phyloP scores from a whole-genome alignment of 2,329 filamentous ascomycete species.

The Fusarium napiforme region DNA sequence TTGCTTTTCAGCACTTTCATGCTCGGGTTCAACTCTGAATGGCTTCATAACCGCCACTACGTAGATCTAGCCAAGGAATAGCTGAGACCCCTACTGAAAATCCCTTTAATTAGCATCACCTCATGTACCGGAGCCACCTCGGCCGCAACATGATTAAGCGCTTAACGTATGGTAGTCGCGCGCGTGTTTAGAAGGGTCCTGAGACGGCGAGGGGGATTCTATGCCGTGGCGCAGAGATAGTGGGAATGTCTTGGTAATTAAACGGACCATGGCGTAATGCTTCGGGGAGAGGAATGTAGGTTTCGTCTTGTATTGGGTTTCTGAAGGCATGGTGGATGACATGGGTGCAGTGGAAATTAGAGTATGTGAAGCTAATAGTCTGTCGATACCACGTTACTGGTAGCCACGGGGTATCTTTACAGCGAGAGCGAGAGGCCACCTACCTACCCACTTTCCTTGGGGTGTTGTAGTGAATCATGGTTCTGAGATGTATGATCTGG shows the following conservation, averaged over 20 bases:
- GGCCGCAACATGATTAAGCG: slow-evolving; percentile 5
- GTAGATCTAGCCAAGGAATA: not conserved
- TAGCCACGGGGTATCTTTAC: not conserved
- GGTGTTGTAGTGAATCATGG: not conserved
- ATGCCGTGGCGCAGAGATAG: not conserved
- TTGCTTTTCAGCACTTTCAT: not conserved
- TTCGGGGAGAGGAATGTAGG: slow-evolving; percentile 11
- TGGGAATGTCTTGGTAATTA: slow-evolving; percentile 11
- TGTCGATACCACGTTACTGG: not conserved
- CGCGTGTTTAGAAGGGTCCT: slow-evolving; percentile 37
- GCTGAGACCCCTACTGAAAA: slow-evolving; percentile 6
- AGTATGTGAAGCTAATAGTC: not conserved
- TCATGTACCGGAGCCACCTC: not conserved
- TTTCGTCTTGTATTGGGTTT: not conserved
- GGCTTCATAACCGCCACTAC: slow-evolving; percentile 12
- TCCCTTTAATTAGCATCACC: slow-evolving; percentile 1
- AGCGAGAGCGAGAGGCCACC: slow-evolving; percentile 1
- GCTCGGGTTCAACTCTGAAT: not conserved
- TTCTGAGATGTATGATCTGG: slow-evolving; percentile 3
- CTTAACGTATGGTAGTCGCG: slow-evolving; percentile 34
- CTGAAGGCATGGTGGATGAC: slow-evolving; percentile 4
- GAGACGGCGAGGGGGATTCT: slow-evolving; percentile 13
- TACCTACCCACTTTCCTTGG: not conserved
- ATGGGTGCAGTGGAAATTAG: slow-evolving; percentile 11
- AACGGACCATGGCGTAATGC: slow-evolving; percentile 17